Conservation (phyloP, 129 eudicot species). For the Artemisia argyi region DNA sequence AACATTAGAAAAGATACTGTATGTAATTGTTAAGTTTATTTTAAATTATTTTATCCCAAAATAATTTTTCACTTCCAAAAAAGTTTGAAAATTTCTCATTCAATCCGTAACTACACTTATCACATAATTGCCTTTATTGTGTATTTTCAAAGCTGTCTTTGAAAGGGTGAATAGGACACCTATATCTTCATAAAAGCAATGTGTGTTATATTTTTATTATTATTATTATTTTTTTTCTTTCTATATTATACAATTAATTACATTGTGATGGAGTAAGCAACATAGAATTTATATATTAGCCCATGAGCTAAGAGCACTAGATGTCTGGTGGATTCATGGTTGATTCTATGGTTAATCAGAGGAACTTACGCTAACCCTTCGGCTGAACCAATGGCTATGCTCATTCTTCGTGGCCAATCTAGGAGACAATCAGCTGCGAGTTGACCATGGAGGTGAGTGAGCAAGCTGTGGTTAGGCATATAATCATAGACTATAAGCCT, state of each 20-base stretch:
- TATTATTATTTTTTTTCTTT: too few relatives aligned
- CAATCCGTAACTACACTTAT: too few relatives aligned
- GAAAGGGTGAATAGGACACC: too few relatives aligned
- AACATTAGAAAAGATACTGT: background rate
- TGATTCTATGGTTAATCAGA: background rate
- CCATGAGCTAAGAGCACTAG: background rate
- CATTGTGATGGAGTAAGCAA: background rate
- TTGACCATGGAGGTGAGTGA: constrained; percentile 79
- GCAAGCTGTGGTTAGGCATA: constrained; percentile 86
- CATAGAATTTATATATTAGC: background rate
- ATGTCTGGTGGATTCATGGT: background rate
- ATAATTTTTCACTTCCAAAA: too few relatives aligned
- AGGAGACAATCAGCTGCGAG: constrained; percentile 64
- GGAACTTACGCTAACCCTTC: constrained; percentile 75
- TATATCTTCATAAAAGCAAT: too few relatives aligned
- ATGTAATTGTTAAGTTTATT: too few relatives aligned
- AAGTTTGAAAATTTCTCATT: too few relatives aligned
- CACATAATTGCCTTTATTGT: too few relatives aligned
- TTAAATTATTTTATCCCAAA: too few relatives aligned
- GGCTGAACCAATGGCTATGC: constrained; percentile 67
- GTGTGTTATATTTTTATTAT: too few relatives aligned
- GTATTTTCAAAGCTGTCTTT: too few relatives aligned
- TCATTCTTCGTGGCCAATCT: constrained; percentile 75
- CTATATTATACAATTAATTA: too few relatives aligned
- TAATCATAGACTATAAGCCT: constrained; percentile 86